Evolutionary conservation across 2,329 filamentous ascomycete species (phyloP).

Genomic region (Arthroderma sp.): DNA sequence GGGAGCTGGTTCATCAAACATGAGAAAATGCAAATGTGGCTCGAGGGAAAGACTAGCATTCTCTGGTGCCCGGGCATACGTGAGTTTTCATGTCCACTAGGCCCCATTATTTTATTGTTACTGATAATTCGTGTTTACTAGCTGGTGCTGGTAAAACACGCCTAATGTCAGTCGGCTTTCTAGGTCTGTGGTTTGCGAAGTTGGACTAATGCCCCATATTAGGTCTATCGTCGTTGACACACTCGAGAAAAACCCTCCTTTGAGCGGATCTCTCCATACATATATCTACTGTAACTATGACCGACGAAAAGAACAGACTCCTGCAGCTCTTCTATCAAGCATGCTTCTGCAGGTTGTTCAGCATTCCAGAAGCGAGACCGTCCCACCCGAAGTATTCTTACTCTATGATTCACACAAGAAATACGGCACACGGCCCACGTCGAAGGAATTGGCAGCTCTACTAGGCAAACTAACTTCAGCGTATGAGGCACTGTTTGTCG

Average conservation of each 20-base stretch:
- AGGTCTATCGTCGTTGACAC: no score
- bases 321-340: not conserved
- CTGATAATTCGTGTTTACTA: not conserved
- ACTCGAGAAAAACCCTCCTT: no score
- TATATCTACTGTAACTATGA: not conserved
- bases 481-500: no score
- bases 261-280: no score
- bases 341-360: not conserved
- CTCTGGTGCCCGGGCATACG: conserved; percentile 1
- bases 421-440: no score
- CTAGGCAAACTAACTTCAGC: no score
- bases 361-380: not conserved
- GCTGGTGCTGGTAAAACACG: conserved; percentile 1
- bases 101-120: not conserved
- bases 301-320: not conserved
- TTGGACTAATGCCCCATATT: no score
- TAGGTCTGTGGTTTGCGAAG: not conserved
- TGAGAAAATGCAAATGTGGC: not conserved
- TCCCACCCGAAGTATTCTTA: no score
- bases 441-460: no score
- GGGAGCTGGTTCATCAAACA: not conserved
- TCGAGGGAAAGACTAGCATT: not conserved
- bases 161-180: not conserved
- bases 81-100: not conserved
- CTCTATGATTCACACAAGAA: no score